Evolutionary conservation across 2,329 filamentous ascomycete species (phyloP).

Genomic region (Aureobasidium zeae): DNA sequence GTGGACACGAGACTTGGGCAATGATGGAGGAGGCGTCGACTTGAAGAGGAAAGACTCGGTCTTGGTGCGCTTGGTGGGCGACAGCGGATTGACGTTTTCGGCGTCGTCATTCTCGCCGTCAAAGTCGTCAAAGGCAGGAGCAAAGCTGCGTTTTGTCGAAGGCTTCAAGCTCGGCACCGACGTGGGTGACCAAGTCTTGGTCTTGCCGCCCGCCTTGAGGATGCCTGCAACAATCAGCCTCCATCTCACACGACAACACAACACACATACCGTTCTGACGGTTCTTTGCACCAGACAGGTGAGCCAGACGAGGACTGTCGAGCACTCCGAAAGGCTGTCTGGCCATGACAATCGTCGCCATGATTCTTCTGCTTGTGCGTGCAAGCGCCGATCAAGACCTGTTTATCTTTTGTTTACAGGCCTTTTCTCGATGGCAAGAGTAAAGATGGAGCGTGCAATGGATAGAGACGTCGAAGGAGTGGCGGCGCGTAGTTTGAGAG

Average conservation of each 20-base stretch:
- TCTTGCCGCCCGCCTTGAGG: slow-evolving; percentile 21
- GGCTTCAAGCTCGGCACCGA: slow-evolving; percentile 26
- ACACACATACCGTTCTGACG: slow-evolving; percentile 50
- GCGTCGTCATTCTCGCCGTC: slow-evolving; percentile 33
- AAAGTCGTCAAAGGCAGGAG: slow-evolving; percentile 34
- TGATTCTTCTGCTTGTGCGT: slow-evolving; percentile 19
- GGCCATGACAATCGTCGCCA: slow-evolving; percentile 25
- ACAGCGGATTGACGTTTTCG: slow-evolving; percentile 52
- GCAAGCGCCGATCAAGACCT: neutral
- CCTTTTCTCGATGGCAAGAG: neutral
- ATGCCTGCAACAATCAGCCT: slow-evolving; percentile 15
- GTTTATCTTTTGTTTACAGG: slow-evolving; percentile 11
- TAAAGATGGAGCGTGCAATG: slow-evolving; percentile 1
- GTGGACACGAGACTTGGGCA: slow-evolving; percentile 21
- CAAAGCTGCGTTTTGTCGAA: slow-evolving; percentile 39
- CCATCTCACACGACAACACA: slow-evolving; percentile 16
- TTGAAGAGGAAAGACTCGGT: slow-evolving; percentile 25
- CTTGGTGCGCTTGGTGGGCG: slow-evolving; percentile 47
- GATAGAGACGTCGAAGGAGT: neutral
- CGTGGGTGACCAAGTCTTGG: slow-evolving; percentile 21
- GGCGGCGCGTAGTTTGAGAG: slow-evolving; percentile 8
- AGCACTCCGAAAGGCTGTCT: slow-evolving; percentile 70
- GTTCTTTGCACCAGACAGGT: slow-evolving; percentile 66
- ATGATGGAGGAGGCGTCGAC: slow-evolving; percentile 32
- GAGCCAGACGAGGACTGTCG: slow-evolving; percentile 59